Percentiles rank a stretch among this genome's conserved stretches.
phyloP scores from a whole-genome alignment of 805 yeast species.

The Nakazawaea populi region DNA sequence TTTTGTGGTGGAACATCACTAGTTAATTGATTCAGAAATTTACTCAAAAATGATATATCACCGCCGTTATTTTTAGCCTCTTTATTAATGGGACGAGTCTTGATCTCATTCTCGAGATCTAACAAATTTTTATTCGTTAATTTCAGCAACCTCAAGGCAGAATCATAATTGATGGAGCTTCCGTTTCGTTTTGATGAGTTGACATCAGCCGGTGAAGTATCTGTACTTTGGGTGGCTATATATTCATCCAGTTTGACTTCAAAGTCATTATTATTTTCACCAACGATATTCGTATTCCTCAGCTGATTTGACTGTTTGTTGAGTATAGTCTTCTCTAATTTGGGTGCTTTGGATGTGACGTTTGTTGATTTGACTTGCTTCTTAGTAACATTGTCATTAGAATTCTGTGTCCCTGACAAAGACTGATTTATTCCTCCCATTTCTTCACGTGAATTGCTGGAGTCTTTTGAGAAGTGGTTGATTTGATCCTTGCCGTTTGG shows the following conservation, averaged over 20 bases:
- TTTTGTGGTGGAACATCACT: neutral
- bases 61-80: neutral
- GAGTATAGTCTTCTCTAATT: no score
- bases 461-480: no score
- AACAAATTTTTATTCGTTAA: neutral
- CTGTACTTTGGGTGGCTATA: neutral
- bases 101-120: conserved; percentile 5
- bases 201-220: neutral
- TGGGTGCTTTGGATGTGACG: no score
- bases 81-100: conserved; percentile 1
- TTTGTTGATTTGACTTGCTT: no score
- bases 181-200: neutral
- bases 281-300: no score
- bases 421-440: no score
- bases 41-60: neutral
- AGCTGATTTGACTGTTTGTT: no score
- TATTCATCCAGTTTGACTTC: conserved; percentile 1
- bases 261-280: neutral
- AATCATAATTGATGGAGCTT: neutral
- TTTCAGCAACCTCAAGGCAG: conserved; percentile 1
- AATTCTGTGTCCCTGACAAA: no score
- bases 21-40: neutral
- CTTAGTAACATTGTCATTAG: no score
- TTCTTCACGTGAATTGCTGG: no score
- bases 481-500: no score